phyloP scores from a whole-genome alignment of 768 basidiomycete species.

The Saitozyma podzolica region DNA sequence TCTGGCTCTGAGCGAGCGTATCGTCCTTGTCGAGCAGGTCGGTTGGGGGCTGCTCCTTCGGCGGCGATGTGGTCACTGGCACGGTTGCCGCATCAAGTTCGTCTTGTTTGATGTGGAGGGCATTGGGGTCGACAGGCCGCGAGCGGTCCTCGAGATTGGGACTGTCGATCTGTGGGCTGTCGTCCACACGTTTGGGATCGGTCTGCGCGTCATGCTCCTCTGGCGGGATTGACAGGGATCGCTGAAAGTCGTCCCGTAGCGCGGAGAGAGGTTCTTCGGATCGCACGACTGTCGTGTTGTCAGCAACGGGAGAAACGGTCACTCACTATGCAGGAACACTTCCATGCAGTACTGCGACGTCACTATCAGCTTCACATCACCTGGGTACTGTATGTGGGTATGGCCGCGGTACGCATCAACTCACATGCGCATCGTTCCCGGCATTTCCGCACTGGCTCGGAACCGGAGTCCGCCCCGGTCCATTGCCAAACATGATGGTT shows the following conservation, averaged over 20 bases:
- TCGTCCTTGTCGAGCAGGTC: conserved; percentile 1
- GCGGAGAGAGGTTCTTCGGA: conserved; percentile 19
- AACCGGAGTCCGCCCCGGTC: conserved; percentile 4
- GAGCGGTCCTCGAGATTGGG: background rate
- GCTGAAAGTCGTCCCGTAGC: conserved; percentile 24
- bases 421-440: conserved; percentile 46
- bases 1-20: background rate
- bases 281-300: too few species aligned
- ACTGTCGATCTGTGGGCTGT: background rate
- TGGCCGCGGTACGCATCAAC: conserved; percentile 7
- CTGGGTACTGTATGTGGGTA: background rate
- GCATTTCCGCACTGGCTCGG: conserved; percentile 38
- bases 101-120: too few species aligned
- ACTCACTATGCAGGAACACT: conserved; percentile 40
- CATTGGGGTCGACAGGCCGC: too few species aligned
- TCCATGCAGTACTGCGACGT: conserved; percentile 35
- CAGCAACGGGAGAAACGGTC: too few species aligned
- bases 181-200: background rate
- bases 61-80: background rate
- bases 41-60: background rate
- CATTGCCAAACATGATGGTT: conserved; percentile 26
- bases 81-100: background rate
- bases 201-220: background rate
- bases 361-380: conserved; percentile 3
- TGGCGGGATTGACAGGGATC: background rate